Evolutionary conservation across 2,329 filamentous ascomycete species (phyloP).

Genomic region (Nothopassalora personata): DNA sequence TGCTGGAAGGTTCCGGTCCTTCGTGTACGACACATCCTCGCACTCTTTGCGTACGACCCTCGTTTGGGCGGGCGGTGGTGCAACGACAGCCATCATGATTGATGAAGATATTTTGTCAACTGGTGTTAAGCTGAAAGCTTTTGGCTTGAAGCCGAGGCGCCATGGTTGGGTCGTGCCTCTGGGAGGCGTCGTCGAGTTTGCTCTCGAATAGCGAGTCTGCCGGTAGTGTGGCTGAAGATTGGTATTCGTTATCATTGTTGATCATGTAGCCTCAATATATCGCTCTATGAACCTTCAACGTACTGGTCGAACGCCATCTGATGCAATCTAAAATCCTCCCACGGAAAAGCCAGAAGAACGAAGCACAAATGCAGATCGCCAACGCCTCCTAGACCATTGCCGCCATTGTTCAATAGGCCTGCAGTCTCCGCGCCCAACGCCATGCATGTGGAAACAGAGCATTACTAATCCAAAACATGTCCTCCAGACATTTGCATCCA

Average conservation of each 20-base stretch:
- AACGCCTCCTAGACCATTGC: conserved; percentile 1
- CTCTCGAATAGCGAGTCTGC: neutral
- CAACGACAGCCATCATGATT: neutral
- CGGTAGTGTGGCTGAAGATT: neutral
- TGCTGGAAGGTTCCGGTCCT: conserved; percentile 40
- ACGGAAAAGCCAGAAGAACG: neutral
- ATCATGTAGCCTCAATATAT: neutral
- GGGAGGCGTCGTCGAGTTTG: neutral
- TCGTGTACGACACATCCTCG: conserved; percentile 33
- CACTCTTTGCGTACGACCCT: conserved; percentile 20
- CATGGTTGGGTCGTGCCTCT: neutral
- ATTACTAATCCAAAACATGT: neutral
- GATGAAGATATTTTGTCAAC: conserved; percentile 2
- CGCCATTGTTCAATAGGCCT: neutral
- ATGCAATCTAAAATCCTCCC: neutral
- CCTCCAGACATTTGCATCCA: too few species aligned
- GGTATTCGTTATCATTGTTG: neutral
- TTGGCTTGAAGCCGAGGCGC: neutral
- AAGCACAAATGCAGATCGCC: neutral
- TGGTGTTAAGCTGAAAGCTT: neutral
- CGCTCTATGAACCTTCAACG: neutral
- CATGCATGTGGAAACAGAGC: neutral
- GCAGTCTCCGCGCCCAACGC: neutral
- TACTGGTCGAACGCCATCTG: neutral
- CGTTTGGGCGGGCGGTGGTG: conserved; percentile 1